Base-by-base conservation (phyloP, 129 eudicot species). In the Flaveria robusta region DNA sequence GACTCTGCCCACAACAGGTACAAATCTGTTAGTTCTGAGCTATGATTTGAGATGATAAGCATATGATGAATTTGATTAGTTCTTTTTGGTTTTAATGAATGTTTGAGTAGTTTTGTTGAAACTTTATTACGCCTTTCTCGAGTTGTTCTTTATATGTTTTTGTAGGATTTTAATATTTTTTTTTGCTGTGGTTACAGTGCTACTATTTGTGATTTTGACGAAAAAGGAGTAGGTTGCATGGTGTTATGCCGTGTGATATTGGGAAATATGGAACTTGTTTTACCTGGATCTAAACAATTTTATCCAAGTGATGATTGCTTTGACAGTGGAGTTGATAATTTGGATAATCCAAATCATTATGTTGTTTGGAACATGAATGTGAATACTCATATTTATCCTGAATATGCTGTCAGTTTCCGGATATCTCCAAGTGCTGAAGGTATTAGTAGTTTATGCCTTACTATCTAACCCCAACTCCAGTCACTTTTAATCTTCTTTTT, bases 241-340 rank as follows among this genome's bases (percentile, higher is more conserved):
- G 81, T 88, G 45, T 83, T 88, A 62, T 86, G 91, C 74, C 89
- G 91, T 74, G 94, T 86, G 63, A 84, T 86, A 54, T 42, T 86
- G 91, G 94, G 94, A 74, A 86, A 79, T 66, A 67, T 80, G 86
- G 94, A 89, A 73, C 74, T 70, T 20, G 73, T 88, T 67, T 64
- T 50, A 68, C 78, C 83, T 12, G 90, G 88, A 34, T 86, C 90
- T 23, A 76, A 81, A 81, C 94, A 86, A 56, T 84, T 74, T 67
- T 81, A 77, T 70, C 91, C 91, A 6, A 86, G 86, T 56, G 80
- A 85, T 19, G 89, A 86, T 19, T 60, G 71, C 59, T 86, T 79
- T 60, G 94, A 89, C 39, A 82, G 79, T 54, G 94, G 91, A 66
- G 94, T 79, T 84, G 94, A 89, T 86, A 82, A 86, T 84, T 41